phyloP scores from a whole-genome alignment of 805 yeast genomes.

The Cyberlindnera lachancei region DNA sequence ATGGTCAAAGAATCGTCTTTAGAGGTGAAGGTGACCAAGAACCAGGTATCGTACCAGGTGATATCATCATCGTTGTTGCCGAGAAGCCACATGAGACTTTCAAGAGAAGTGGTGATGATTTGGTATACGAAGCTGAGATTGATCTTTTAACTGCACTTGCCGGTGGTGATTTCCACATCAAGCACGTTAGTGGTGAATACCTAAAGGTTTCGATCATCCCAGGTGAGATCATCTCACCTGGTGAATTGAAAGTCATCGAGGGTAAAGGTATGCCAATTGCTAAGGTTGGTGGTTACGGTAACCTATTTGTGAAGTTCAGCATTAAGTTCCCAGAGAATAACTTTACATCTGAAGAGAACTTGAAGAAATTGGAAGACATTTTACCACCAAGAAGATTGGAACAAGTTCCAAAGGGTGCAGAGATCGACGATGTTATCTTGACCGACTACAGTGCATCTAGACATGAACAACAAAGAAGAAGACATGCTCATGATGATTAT shows the following conservation, averaged over 20 bases:
- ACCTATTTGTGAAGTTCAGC: constrained; percentile 77
- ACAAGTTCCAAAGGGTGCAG: constrained; percentile 60
- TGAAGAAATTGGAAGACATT: constrained; percentile 63
- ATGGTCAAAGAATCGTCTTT: constrained; percentile 86
- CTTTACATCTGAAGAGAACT: constrained; percentile 68
- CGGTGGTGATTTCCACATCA: constrained; percentile 85
- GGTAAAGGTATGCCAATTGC: constrained; percentile 97
- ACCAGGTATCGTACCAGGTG: constrained; percentile 93
- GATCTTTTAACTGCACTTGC: constrained; percentile 93
- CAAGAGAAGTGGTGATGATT: constrained; percentile 84
- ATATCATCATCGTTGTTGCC: constrained; percentile 84
- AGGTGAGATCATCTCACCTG: constrained; percentile 91
- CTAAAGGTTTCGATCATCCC: constrained; percentile 76
- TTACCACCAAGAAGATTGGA: constrained; percentile 64
- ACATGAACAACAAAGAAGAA: constrained; percentile 37
- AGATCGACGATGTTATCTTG: constrained; percentile 74
- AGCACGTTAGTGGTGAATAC: constrained; percentile 90
- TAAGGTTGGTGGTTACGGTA: constrained; percentile 83
- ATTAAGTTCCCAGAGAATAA: constrained; percentile 79
- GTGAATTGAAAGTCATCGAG: constrained; percentile 68
- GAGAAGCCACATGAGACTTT: constrained; percentile 82
- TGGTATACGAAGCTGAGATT: constrained; percentile 76
- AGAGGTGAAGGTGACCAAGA: constrained; percentile 97
- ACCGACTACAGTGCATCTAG: constrained; percentile 59
- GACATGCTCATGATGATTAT: constrained; percentile 32